Percentiles rank a stretch among this genome's conserved stretches.
Evolutionary conservation across 768 basidiomycete genomes (phyloP).

Genomic region (Baorangia bicolor): DNA sequence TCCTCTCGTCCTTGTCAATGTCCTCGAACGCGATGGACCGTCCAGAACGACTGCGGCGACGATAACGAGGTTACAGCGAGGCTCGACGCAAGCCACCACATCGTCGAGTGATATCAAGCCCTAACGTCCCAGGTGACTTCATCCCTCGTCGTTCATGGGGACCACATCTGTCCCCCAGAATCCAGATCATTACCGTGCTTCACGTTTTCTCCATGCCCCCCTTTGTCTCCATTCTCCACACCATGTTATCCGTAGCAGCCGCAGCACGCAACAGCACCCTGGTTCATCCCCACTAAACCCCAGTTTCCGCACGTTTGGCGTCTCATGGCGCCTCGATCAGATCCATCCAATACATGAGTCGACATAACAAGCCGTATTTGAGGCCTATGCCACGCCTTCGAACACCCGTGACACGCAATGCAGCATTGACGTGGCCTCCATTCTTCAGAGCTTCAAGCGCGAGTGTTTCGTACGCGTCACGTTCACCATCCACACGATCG

Average conservation of each 20-base stretch:
- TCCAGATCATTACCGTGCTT: constrained; percentile 24
- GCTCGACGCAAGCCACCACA: not conserved
- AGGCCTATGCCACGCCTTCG: constrained; percentile 7
- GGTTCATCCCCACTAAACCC: constrained; percentile 10
- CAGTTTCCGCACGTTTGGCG: constrained; percentile 1
- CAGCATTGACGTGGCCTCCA: constrained; percentile 9
- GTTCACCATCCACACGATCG: constrained; percentile 3
- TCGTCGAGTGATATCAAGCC: not conserved
- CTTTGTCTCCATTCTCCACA: constrained; percentile 19
- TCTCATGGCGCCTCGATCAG: constrained; percentile 10
- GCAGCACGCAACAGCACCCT: constrained; percentile 9
- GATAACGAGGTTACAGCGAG: not conserved
- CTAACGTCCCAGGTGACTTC: not conserved
- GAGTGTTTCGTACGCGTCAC: not conserved
- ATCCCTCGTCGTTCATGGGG: constrained; percentile 1
- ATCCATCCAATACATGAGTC: constrained; percentile 8
- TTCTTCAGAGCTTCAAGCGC: constrained; percentile 11
- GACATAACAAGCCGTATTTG: not conserved
- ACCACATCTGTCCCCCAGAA: not conserved
- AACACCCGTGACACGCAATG: constrained; percentile 14
- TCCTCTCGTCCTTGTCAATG: not conserved
- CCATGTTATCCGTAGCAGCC: constrained; percentile 15
- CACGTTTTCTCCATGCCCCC: constrained; percentile 21
- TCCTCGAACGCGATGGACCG: not conserved
- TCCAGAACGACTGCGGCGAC: constrained; percentile 3